These are phyloP conservation scores for Nothophaeocryptopus gaeumannii DNA, from an alignment of 2,329 filamentous ascomycete genomes.

Conservation along the genomic window DNA sequence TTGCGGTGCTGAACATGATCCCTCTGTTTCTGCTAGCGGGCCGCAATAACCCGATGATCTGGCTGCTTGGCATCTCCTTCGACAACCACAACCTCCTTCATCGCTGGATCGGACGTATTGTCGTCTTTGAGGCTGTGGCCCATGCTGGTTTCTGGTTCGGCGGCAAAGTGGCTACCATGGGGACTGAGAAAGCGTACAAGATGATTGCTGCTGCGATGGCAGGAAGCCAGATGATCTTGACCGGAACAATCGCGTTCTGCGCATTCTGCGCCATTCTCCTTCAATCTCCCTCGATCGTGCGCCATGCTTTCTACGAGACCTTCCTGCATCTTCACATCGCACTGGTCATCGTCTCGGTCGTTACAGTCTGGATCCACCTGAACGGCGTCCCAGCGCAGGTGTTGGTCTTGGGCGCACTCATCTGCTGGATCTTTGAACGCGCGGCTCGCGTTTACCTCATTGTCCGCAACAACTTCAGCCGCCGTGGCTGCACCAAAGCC, in stretches of 20 bases:
- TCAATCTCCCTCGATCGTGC: conserved; percentile 67
- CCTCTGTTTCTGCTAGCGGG: conserved; percentile 72
- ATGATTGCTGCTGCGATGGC: conserved; percentile 42
- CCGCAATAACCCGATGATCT: conserved; percentile 75
- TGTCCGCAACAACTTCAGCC: conserved; percentile 64
- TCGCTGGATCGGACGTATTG: conserved; percentile 76
- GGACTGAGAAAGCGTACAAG: conserved; percentile 50
- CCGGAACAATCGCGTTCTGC: conserved; percentile 60
- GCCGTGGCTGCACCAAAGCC: conserved; percentile 62
- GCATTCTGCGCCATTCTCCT: conserved; percentile 63
- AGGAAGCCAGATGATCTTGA: conserved; percentile 52
- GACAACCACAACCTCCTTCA: conserved; percentile 81
- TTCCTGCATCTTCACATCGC: conserved; percentile 72
- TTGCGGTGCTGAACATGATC: conserved; percentile 74
- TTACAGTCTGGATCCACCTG: conserved; percentile 66
- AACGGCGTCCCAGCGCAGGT: conserved; percentile 57
- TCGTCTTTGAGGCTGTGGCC: conserved; percentile 64
- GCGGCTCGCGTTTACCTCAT: conserved; percentile 58
- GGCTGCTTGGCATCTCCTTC: conserved; percentile 69
- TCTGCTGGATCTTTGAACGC: conserved; percentile 67
- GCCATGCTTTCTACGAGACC: conserved; percentile 76
- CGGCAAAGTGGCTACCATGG: conserved; percentile 40
- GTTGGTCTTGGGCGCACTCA: conserved; percentile 60
- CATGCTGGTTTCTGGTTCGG: conserved; percentile 63
- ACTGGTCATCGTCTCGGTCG: conserved; percentile 58